These are phyloP conservation scores for Hymenoscyphus fraxineus DNA, from an alignment of 2,329 filamentous ascomycete genomes.

Conservation along the genomic window DNA sequence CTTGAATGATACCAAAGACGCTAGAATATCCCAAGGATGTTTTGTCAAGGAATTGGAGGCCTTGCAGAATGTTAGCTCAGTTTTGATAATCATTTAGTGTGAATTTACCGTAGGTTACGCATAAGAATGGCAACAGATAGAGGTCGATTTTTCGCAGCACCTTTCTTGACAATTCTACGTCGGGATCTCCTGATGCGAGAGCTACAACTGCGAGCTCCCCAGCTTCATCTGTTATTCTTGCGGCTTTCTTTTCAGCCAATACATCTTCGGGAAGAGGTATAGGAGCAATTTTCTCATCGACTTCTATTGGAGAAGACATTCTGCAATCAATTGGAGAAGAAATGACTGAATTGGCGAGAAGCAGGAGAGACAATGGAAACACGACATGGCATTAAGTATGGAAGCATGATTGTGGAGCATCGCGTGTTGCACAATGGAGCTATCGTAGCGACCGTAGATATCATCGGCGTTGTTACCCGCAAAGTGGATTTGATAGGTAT, in stretches of 20 bases:
- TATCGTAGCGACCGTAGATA: neutral
- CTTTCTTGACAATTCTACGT: constrained; percentile 24
- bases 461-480: neutral
- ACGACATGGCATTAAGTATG: neutral
- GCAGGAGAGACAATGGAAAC: neutral
- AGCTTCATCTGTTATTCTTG: constrained; percentile 34
- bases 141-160: constrained; percentile 27
- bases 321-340: neutral
- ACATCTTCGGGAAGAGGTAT: constrained; percentile 4
- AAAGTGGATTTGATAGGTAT: neutral
- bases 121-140: constrained; percentile 24
- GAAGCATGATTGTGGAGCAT: neutral
- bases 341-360: neutral
- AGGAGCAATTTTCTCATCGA: constrained; percentile 16
- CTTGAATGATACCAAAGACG: constrained; percentile 50
- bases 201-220: constrained; percentile 37
- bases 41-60: constrained; percentile 39
- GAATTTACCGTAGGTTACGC: constrained; percentile 30
- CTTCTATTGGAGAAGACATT: neutral
- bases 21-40: constrained; percentile 51
- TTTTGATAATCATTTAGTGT: neutral
- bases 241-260: constrained; percentile 13
- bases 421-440: neutral
- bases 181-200: constrained; percentile 30
- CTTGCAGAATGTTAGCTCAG: constrained; percentile 51